A percentile compares a stretch with the other conserved stretches of the same genome.
Conservation (phyloP, 495 filamentous ascomycete species). For the Podospora conica region DNA sequence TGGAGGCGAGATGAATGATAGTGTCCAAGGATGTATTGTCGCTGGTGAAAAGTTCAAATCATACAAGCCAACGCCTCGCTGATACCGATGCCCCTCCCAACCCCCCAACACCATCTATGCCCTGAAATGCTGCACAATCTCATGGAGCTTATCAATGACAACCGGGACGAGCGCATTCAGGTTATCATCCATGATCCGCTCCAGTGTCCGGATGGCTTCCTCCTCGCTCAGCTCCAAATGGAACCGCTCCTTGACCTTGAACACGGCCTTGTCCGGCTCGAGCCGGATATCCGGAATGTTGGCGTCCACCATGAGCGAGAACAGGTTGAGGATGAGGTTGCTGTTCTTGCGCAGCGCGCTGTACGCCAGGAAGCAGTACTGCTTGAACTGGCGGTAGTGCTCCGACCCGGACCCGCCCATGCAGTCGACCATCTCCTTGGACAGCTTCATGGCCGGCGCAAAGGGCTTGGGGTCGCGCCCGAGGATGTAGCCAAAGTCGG, state of each 20-base stretch:
- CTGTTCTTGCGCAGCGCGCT: conserved; percentile 81
- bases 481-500: conserved; percentile 96
- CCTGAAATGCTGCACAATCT: conserved; percentile 84
- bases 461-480: conserved; percentile 97
- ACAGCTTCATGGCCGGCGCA: conserved; percentile 92
- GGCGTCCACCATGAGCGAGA: conserved; percentile 93
- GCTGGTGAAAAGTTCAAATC: background rate
- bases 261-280: conserved; percentile 85
- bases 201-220: conserved; percentile 82
- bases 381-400: conserved; percentile 81
- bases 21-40: background rate
- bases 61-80: background rate
- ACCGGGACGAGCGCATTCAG: conserved; percentile 83
- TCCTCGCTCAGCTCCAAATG: conserved; percentile 89
- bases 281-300: conserved; percentile 93
- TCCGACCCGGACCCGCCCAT: conserved; percentile 82
- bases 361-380: conserved; percentile 94
- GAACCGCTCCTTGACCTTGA: conserved; percentile 93
- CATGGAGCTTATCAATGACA: conserved; percentile 91
- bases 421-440: conserved; percentile 96
- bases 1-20: background rate
- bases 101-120: conserved; percentile 51
- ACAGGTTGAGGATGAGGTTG: conserved; percentile 91
- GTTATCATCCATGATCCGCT: conserved; percentile 81
- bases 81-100: background rate